phyloP scores from a whole-genome alignment of 345 rosid genomes.

The Citrus maxima region DNA sequence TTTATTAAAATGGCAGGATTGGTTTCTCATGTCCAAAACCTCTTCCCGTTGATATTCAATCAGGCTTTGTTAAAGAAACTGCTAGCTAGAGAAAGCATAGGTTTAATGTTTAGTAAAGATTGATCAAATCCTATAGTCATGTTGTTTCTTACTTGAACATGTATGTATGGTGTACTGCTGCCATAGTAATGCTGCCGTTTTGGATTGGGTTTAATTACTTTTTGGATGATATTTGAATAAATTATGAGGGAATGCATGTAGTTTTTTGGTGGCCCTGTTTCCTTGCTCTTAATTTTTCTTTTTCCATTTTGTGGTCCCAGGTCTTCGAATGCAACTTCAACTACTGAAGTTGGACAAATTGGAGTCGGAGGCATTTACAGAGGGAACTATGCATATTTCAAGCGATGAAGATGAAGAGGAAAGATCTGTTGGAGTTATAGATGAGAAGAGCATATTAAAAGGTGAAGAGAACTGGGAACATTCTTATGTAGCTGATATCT shows the following conservation, averaged over 20 bases:
- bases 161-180: background rate
- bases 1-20: background rate
- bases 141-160: background rate
- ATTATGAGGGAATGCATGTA: background rate
- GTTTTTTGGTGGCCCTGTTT: background rate
- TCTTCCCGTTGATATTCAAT: background rate
- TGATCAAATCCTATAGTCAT: background rate
- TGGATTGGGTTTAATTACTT: background rate
- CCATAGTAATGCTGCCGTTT: background rate
- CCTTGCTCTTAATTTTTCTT: background rate
- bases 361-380: constrained; percentile 65
- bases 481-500: constrained; percentile 49
- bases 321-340: constrained; percentile 92
- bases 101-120: background rate
- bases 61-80: background rate
- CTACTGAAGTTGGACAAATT: constrained; percentile 77
- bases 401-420: constrained; percentile 65
- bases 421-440: constrained; percentile 25
- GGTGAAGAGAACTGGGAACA: constrained; percentile 50
- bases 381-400: constrained; percentile 58
- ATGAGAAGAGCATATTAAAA: constrained; percentile 28
- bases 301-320: constrained; percentile 28
- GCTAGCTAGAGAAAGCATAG: background rate
- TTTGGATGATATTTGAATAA: background rate
- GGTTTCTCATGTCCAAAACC: background rate